phyloP scores from a whole-genome alignment of 495 filamentous ascomycete species.

The Chaetomidium leptoderma region DNA sequence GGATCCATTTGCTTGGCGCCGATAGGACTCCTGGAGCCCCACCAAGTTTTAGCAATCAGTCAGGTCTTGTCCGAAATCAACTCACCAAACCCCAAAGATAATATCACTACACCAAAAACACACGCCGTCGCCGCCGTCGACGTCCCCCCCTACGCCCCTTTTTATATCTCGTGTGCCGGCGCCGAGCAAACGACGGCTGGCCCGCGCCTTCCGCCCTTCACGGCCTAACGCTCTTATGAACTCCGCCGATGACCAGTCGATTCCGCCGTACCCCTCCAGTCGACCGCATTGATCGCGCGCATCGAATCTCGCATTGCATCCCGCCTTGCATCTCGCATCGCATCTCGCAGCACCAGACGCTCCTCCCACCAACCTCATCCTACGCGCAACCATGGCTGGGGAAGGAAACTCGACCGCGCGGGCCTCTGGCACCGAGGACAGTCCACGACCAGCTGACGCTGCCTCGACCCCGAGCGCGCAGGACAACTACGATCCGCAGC shows the following conservation, averaged over 20 bases:
- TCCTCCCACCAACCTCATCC: not conserved
- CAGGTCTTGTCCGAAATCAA: no score
- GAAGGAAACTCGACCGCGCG: slow-evolving; percentile 14
- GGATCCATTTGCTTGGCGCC: no score
- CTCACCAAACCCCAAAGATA: no score
- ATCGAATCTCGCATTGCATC: not conserved
- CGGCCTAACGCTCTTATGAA: slow-evolving; percentile 1
- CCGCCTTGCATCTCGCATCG: no score
- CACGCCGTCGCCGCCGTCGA: no score
- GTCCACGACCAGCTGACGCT: slow-evolving; percentile 15
- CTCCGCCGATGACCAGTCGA: not conserved
- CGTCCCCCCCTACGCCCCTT: no score
- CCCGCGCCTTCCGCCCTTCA: not conserved
- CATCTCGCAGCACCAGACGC: no score
- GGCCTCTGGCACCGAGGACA: slow-evolving; percentile 12
- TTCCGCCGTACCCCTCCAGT: slow-evolving; percentile 5
- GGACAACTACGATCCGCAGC: slow-evolving; percentile 55
- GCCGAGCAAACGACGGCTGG: not conserved
- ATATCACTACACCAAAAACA: no score
- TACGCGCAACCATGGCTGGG: slow-evolving; percentile 10
- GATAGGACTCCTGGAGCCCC: no score
- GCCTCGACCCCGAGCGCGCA: slow-evolving; percentile 17
- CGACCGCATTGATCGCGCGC: not conserved
- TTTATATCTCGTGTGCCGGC: no score
- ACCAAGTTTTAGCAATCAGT: no score